Base-by-base conservation (phyloP, 2,329 filamentous ascomycete species). In the Xylaria sp. region DNA sequence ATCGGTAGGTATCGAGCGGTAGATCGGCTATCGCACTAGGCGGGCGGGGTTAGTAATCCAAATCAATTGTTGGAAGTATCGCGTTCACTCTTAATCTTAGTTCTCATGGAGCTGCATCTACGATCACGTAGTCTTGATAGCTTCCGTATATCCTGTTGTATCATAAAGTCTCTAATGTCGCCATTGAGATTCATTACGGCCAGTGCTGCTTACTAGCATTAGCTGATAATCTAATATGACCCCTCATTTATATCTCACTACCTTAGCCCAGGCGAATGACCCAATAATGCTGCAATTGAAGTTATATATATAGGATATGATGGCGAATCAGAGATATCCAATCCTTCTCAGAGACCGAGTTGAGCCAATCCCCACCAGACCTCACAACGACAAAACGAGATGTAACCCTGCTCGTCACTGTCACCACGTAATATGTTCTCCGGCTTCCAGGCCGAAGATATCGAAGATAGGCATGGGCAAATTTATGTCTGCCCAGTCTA, bases 401-500 rank as follows among this genome's bases (percentile, higher is more conserved):
- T 12, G 5, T 13, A 28, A 7, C 23, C 39, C 20, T 20, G n/a
- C 4, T 15, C 2, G 31, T 4, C 25, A 10, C 13, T 28, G 3
- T 46, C 52, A 66, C 62, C 62, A 68, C 33, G 46, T 46, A 6
- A 68, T 68, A 9, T 68, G 62, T 12, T 66, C 66, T 15, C 62
- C 66, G 48, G 62, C 62, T 23, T 65, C 62, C 9, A 68, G 62
- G 39, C 62, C 66, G 36, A 68, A 68, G 3, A 65, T 62, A 33
- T 68, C 62, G 20, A 65, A 66, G 23, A 54, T 52, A 2, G 62
- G 66, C 15, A 62, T 28, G 3, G 62, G 41, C 9, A 68, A 12
- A 39, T 68, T 63, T 20, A 66, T 65, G 18, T 65, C 66, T 5
- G 61, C 23, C 66, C 62, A 68, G 33, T 68, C 66, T 6, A 68